These are phyloP conservation scores for Abelmoschus esculentus DNA, from an alignment of 345 rosid species.

Conservation along the genomic window DNA sequence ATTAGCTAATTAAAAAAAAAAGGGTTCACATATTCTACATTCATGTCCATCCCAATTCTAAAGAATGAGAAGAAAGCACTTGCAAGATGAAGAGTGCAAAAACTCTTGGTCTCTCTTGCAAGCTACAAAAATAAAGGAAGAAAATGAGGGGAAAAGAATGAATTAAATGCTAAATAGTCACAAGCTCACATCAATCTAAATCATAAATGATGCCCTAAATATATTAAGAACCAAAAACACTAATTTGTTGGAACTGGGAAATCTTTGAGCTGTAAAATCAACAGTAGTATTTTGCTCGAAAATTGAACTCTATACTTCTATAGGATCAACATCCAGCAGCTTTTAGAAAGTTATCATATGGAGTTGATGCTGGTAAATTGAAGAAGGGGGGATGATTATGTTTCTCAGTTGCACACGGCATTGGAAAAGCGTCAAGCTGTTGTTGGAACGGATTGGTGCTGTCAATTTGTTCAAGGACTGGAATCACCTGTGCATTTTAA, in stretches of 20 bases:
- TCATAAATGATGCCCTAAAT: background rate
- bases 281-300: background rate
- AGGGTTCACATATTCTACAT: too few species aligned
- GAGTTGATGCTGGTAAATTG: constrained; percentile 55
- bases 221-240: background rate
- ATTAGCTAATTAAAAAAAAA: too few species aligned
- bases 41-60: background rate
- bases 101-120: background rate
- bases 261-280: background rate
- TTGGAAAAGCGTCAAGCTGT: constrained; percentile 7
- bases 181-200: constrained; percentile 6
- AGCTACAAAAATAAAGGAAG: background rate
- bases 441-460: constrained; percentile 18
- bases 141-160: background rate
- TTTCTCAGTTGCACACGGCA: constrained; percentile 34
- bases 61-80: background rate
- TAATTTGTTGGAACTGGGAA: background rate
- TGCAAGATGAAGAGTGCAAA: background rate
- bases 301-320: background rate
- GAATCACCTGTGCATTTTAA: constrained; percentile 49
- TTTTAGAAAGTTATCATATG: constrained; percentile 63
- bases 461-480: constrained; percentile 31
- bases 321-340: constrained; percentile 60
- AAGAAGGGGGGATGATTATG: constrained; percentile 33
- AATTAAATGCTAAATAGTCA: background rate